phyloP scores from a whole-genome alignment of 805 yeast genomes.

The Cyberlindnera petersonii region DNA sequence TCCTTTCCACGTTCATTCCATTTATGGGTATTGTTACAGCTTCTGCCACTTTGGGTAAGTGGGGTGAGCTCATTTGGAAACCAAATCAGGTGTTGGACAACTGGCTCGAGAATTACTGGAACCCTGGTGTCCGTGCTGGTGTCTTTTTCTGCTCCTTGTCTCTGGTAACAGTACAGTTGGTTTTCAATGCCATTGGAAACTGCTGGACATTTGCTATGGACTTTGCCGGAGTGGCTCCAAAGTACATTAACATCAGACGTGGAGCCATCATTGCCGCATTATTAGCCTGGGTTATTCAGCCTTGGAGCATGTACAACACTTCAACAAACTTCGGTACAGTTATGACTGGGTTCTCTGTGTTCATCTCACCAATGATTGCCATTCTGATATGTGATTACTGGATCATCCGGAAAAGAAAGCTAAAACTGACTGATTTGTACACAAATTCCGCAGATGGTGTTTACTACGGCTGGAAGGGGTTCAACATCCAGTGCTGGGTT shows the following conservation, averaged over 20 bases:
- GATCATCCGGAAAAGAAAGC: conserved; percentile 30
- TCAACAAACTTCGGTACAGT: conserved; percentile 31
- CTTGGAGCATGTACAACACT: conserved; percentile 35
- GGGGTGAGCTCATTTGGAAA: conserved; percentile 34
- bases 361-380: conserved; percentile 34
- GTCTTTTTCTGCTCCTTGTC: conserved; percentile 35
- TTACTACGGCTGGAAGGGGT: conserved; percentile 37
- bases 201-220: conserved; percentile 33
- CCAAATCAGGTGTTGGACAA: conserved; percentile 34
- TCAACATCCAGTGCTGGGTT: conserved; percentile 40
- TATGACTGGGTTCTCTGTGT: conserved; percentile 33
- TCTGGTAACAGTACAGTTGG: conserved; percentile 32
- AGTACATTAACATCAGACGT: conserved; percentile 30
- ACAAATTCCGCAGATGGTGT: conserved; percentile 25
- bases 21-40: conserved; percentile 36
- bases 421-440: conserved; percentile 32
- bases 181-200: conserved; percentile 27
- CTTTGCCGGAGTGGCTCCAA: conserved; percentile 23
- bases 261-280: conserved; percentile 32
- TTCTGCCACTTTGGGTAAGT: conserved; percentile 30
- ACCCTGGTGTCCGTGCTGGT: conserved; percentile 35
- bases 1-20: conserved; percentile 36
- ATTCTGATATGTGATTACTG: conserved; percentile 37
- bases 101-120: conserved; percentile 35
- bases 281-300: conserved; percentile 33